Base-by-base conservation (phyloP, 2,329 filamentous ascomycete genomes). In the Coniochaeta prunicola region DNA sequence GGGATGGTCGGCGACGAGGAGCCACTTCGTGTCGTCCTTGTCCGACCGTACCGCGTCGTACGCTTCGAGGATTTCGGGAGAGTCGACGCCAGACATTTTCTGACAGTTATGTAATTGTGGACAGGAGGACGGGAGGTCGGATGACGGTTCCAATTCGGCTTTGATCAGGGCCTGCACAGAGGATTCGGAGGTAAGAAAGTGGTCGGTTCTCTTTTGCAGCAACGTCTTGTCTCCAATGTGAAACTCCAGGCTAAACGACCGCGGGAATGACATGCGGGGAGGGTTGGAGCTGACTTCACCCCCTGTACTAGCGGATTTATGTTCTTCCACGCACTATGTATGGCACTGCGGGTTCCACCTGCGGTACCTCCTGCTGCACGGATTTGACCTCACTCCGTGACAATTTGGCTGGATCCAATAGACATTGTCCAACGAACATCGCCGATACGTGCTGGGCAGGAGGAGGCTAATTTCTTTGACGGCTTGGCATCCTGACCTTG, bases 41-140 rank as follows among this genome's bases (percentile, higher is more conserved):
- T 89, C 85, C 64, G 78, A 82, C 61, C 85, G 85, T 59, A 89
- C 85, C 61, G 82, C 81, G 30, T 88, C 83, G 77, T 88, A 89
- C 63, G 86, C 86, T 57, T 80, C 76, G 58, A 78, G 74, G 66
- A 89, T 82, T 50, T 87, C 85, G 69, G 84, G 77, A 59, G 78
- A 70, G 68, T 84, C 76, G 69, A 78, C 73, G 66, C 80, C 80
- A 63, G 82, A 85, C 82, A 85, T 85, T n/a, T n/a, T n/a, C n/a
- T n/a, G n/a, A n/a, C n/a, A n/a, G 42, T 59, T 42, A 19, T 9
- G 45, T 9, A 13, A 30, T 50, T 50, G 45, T 4, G 45, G 9
- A 3, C 10, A 28, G 12, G 24, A 26, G 24, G n/a, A 30, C 7
- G 24, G 24, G 45, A 50, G 45, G 24, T 17, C n/a, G 19, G 24